Percentiles rank a stretch among this genome's conserved stretches.
Evolutionary conservation across 2,329 filamentous ascomycete genomes (phyloP).

Genomic region (Endoconidiophora polonica): DNA sequence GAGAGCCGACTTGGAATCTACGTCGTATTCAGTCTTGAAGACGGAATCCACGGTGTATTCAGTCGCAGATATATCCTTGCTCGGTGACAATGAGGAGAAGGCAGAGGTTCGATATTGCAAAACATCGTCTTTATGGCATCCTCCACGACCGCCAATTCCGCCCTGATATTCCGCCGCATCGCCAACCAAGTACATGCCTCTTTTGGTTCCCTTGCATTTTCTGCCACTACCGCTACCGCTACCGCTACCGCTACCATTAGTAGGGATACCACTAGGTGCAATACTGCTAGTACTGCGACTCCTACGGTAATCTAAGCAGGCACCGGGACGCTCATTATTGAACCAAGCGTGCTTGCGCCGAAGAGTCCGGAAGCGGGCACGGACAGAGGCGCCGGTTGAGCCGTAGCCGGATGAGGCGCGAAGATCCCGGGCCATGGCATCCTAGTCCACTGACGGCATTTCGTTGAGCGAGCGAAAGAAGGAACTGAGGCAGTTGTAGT

Average conservation of each 20-base stretch:
- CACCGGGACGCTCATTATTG: conserved; percentile 15
- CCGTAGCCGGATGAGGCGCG: conserved; percentile 24
- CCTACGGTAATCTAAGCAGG: conserved; percentile 10
- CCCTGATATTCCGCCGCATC: too few species aligned
- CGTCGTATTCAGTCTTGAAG: too few species aligned
- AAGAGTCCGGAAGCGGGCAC: conserved; percentile 26
- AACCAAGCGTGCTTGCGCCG: conserved; percentile 26
- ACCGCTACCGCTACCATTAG: not conserved
- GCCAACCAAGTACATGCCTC: not conserved
- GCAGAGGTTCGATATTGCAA: too few species aligned
- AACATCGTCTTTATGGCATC: too few species aligned
- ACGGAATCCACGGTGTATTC: too few species aligned
- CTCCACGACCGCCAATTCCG: not conserved
- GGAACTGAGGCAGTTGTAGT: conserved; percentile 10
- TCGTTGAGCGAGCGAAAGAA: conserved; percentile 26
- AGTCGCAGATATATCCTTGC: too few species aligned
- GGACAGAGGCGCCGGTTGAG: conserved; percentile 26
- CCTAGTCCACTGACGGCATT: conserved; percentile 26
- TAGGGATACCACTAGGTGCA: not conserved
- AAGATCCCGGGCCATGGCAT: conserved; percentile 21
- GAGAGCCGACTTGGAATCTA: too few species aligned
- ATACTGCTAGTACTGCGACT: not conserved
- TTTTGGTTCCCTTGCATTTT: not conserved
- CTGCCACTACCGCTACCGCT: not conserved
- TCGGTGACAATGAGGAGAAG: too few species aligned